These are phyloP conservation scores for Aquanectria penicillioides DNA, from an alignment of 2,329 filamentous ascomycete genomes.

Conservation along the genomic window DNA sequence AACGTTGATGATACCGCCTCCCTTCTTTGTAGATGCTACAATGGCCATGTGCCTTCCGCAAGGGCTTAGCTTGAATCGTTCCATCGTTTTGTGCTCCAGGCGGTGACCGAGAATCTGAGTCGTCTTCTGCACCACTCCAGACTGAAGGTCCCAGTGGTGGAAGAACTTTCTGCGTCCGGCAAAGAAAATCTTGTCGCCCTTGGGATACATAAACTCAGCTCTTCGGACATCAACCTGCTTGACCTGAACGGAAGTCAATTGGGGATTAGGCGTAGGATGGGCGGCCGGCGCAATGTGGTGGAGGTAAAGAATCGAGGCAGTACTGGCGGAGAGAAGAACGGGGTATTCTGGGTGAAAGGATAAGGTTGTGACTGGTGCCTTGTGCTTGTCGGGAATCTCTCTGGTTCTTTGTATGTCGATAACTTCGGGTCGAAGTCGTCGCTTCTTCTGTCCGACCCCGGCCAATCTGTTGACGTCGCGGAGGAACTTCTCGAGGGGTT, in stretches of 20 bases:
- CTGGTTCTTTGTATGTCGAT: conserved; percentile 90
- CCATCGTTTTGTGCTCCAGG: conserved; percentile 89
- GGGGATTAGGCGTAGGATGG: conserved; percentile 82
- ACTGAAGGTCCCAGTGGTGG: conserved; percentile 90
- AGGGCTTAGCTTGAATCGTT: conserved; percentile 87
- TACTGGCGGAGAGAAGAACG: conserved; percentile 88
- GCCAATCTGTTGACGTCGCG: conserved; percentile 78
- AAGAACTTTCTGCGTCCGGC: conserved; percentile 91
- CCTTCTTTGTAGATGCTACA: conserved; percentile 81
- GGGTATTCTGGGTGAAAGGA: conserved; percentile 91
- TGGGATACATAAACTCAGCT: conserved; percentile 79
- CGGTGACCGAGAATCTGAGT: conserved; percentile 78
- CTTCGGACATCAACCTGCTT: conserved; percentile 85
- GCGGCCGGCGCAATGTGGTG: conserved; percentile 86
- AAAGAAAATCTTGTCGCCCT: conserved; percentile 84
- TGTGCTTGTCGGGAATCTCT: conserved; percentile 83
- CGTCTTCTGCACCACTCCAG: conserved; percentile 85
- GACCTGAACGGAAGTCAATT: conserved; percentile 89
- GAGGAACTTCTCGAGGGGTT: conserved; percentile 83
- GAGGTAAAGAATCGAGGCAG: conserved; percentile 84
- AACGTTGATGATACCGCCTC: conserved; percentile 88
- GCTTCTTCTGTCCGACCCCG: conserved; percentile 64
- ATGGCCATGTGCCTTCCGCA: conserved; percentile 88
- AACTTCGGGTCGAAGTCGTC: conserved; percentile 84
- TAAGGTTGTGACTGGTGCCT: conserved; percentile 82